phyloP scores from a whole-genome alignment of 1,139 yeast genomes.

The Eremothecium coryli region DNA sequence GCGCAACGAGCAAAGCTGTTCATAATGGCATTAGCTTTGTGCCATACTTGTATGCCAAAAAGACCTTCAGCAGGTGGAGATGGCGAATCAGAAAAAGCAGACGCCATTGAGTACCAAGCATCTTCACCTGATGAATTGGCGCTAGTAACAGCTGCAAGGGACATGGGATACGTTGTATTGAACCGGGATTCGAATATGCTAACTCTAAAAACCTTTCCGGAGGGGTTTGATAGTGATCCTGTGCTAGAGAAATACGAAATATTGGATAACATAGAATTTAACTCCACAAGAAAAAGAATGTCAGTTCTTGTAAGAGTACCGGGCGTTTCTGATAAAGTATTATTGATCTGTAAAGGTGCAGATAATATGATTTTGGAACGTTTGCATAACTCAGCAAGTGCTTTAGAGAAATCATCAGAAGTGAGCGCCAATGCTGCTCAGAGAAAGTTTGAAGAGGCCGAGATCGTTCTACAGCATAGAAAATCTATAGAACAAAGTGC shows the following conservation, averaged over 20 bases:
- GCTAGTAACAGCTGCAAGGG: slow-evolving; percentile 86
- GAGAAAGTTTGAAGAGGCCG: slow-evolving; percentile 76
- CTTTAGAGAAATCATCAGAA: slow-evolving; percentile 53
- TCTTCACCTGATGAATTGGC: slow-evolving; percentile 97
- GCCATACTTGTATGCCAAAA: slow-evolving; percentile 85
- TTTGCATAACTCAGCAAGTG: slow-evolving; percentile 49
- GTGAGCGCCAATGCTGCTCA: slow-evolving; percentile 49
- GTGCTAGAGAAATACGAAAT: slow-evolving; percentile 61
- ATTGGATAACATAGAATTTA: slow-evolving; percentile 74
- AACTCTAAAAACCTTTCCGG: slow-evolving; percentile 68
- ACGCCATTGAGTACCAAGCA: slow-evolving; percentile 65
- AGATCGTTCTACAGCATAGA: slow-evolving; percentile 51
- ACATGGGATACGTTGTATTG: slow-evolving; percentile 74
- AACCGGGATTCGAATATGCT: slow-evolving; percentile 55
- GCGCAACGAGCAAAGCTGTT: slow-evolving; percentile 71
- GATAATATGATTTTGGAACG: slow-evolving; percentile 85
- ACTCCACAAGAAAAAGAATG: slow-evolving; percentile 89
- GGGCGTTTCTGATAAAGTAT: slow-evolving; percentile 49
- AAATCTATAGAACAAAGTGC: slow-evolving; percentile 28
- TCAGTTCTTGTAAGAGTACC: slow-evolving; percentile 77
- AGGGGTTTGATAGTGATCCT: slow-evolving; percentile 63
- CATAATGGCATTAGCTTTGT: slow-evolving; percentile 69
- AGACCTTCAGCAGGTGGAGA: slow-evolving; percentile 14
- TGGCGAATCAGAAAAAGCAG: slow-evolving; percentile 34
- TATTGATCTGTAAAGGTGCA: slow-evolving; percentile 89